Evolutionary conservation across 352 stramenopile species (phyloP).

Genomic region (Elongisporangium senticosum): DNA sequence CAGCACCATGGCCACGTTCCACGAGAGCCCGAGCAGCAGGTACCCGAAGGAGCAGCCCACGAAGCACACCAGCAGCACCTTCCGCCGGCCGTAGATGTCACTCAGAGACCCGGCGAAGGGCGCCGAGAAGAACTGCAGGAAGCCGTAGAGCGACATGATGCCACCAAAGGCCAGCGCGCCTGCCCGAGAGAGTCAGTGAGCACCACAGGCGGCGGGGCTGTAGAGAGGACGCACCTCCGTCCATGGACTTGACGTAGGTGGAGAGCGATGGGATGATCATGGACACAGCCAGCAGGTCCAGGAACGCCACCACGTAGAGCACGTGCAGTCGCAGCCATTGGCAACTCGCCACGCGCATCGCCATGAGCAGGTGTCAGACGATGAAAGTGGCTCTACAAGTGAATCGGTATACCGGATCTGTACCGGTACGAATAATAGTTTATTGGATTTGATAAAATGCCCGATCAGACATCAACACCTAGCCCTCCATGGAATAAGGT

Average conservation of each 20-base stretch:
- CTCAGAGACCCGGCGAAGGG: constrained; percentile 68
- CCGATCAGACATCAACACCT: too few species aligned
- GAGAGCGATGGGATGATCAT: constrained; percentile 82
- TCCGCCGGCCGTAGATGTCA: constrained; percentile 61
- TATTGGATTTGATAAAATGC: too few species aligned
- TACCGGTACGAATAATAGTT: not conserved
- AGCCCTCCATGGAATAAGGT: not conserved
- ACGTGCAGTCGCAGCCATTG: constrained; percentile 35
- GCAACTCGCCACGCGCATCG: not conserved
- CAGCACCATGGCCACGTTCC: constrained; percentile 75
- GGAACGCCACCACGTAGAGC: constrained; percentile 75
- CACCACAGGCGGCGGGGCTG: not conserved
- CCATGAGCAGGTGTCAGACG: not conserved
- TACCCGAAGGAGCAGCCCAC: constrained; percentile 57
- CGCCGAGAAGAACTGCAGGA: constrained; percentile 80
- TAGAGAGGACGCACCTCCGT: constrained; percentile 25
- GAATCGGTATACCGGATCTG: not conserved
- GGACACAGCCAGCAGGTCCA: constrained; percentile 77
- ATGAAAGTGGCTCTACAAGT: not conserved
- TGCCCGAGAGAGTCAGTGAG: constrained; percentile 4
- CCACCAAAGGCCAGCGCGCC: constrained; percentile 58
- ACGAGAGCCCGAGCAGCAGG: constrained; percentile 60
- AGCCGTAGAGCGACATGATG: constrained; percentile 82
- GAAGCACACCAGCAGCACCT: constrained; percentile 61
- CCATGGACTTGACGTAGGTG: constrained; percentile 74